Evolutionary conservation across 2,329 filamentous ascomycete genomes (phyloP).

Genomic region (Hyphodiscus sp.): DNA sequence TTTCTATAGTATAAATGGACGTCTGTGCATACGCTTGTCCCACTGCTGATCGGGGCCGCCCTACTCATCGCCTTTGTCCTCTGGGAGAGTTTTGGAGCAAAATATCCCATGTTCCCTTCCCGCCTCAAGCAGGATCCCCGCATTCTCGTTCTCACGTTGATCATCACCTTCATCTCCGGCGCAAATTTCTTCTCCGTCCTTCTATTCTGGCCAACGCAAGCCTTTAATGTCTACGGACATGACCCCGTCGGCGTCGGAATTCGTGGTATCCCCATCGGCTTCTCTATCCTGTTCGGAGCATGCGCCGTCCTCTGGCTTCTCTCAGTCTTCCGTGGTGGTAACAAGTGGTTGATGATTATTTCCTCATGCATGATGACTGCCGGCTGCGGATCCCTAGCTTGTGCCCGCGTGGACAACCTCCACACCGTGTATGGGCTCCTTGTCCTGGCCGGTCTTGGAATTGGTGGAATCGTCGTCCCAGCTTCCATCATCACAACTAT

Average conservation of each 20-base stretch:
- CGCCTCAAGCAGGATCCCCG: slow-evolving; percentile 49
- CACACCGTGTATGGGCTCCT: slow-evolving; percentile 50
- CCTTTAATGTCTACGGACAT: slow-evolving; percentile 59
- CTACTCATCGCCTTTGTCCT: slow-evolving; percentile 43
- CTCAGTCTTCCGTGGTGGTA: slow-evolving; percentile 52
- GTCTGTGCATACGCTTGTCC: slow-evolving; percentile 46
- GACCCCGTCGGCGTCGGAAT: slow-evolving; percentile 59
- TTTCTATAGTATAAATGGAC: slow-evolving; percentile 55
- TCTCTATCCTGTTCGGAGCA: slow-evolving; percentile 55
- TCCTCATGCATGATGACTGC: slow-evolving; percentile 60
- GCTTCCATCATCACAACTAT: slow-evolving; percentile 63
- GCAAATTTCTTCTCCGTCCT: slow-evolving; percentile 41
- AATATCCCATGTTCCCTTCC: slow-evolving; percentile 39
- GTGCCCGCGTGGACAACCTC: slow-evolving; percentile 47
- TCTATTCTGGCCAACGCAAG: slow-evolving; percentile 54
- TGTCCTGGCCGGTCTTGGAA: slow-evolving; percentile 54
- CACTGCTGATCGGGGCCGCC: slow-evolving; percentile 43
- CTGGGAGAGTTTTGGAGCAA: slow-evolving; percentile 46
- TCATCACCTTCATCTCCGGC: slow-evolving; percentile 54
- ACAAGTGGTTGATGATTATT: slow-evolving; percentile 51
- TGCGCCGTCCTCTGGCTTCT: slow-evolving; percentile 52
- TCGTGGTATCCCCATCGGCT: slow-evolving; percentile 56
- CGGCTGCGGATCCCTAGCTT: slow-evolving; percentile 45
- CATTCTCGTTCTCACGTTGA: slow-evolving; percentile 44
- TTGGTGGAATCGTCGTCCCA: slow-evolving; percentile 50